Evolutionary conservation across 202 grass and related monocot genomes (phyloP).

Genomic region (Carex arenaria): DNA sequence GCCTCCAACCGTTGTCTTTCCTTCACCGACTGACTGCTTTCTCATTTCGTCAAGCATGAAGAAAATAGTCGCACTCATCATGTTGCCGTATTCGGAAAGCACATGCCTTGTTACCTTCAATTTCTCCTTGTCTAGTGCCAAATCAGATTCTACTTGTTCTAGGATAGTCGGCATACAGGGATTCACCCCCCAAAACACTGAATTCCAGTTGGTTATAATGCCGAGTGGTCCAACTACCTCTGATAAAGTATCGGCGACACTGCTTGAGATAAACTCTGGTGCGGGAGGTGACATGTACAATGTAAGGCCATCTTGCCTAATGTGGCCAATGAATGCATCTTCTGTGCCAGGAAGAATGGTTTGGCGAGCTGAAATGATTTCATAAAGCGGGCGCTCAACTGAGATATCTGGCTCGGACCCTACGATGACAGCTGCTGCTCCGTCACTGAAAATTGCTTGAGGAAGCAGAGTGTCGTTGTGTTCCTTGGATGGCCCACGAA

Average conservation of each 20-base stretch:
- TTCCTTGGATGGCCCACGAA: slow-evolving; percentile 13
- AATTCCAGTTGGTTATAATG: slow-evolving; percentile 18
- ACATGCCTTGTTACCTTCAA: slow-evolving; percentile 23
- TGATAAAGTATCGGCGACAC: not conserved
- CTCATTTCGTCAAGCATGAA: slow-evolving; percentile 37
- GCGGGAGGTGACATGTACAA: slow-evolving; percentile 5
- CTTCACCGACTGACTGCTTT: slow-evolving; percentile 1
- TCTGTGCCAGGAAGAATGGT: slow-evolving; percentile 3
- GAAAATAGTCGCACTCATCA: slow-evolving; percentile 24
- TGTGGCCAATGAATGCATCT: not conserved
- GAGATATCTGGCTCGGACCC: slow-evolving; percentile 10
- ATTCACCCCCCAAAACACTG: slow-evolving; percentile 32
- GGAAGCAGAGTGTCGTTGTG: not conserved
- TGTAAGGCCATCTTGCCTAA: slow-evolving; percentile 14
- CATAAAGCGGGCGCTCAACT: slow-evolving; percentile 14
- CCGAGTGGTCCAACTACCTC: slow-evolving; percentile 11
- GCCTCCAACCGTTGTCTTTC: not conserved
- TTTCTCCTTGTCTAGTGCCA: slow-evolving; percentile 22
- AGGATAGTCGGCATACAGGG: slow-evolving; percentile 24
- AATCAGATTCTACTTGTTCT: not conserved
- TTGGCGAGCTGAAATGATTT: slow-evolving; percentile 15
- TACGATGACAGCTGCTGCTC: slow-evolving; percentile 18
- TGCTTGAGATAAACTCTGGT: not conserved
- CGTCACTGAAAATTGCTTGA: not conserved
- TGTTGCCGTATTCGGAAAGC: slow-evolving; percentile 39